Evolutionary conservation across 108 stramenopile species (phyloP), one percentile per base, ranked within the genome.

Genomic region (Nitzschia sp.): DNA sequence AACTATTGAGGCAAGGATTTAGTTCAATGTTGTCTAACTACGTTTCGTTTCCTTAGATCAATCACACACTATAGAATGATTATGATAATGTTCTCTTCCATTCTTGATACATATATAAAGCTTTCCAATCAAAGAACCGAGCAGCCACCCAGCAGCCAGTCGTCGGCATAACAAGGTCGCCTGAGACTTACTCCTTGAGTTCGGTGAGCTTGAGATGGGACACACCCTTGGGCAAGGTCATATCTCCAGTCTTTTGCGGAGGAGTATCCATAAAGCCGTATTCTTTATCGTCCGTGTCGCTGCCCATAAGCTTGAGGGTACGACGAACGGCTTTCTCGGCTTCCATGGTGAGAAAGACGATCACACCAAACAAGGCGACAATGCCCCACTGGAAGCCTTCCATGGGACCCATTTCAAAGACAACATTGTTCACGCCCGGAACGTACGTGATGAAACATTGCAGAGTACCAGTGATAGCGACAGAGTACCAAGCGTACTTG

Each of bases 321-420:
- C 86, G 61, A 6, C 92, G 72, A 58, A 97, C 60, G 1, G 93
- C 77, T 76, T 92, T 96, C 71, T 98, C 92, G 2, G 66, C 35
- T 63, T 94, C 92, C 89, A 94, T 87, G 52, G 84, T 72, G 41
- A 86, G 8, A 46, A 94, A 89, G 8, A 77, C 73, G 46, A 78
- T 28, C 25, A 78, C 33, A 86, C 87, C 83, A 62, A 75, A 80
- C 1, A 75, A 28, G 56, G 78, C 3, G 3, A 76, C 72, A 60
- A 94, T 52, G 15, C 59, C 78, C 92, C 92, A 94, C 48, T 80
- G 84, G 35, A 69, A 31, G 17, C 80, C 84, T 66, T 89, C 85
- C 89, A 88, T 87, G 22, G 79, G 75, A 23, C 36, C 66, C 92
- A 94, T 94, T 17, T 69, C 68, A 52, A 94, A 94, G 28, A 94